Base-by-base conservation (phyloP, 2,329 filamentous ascomycete species). In the Claviceps quebecensis region DNA sequence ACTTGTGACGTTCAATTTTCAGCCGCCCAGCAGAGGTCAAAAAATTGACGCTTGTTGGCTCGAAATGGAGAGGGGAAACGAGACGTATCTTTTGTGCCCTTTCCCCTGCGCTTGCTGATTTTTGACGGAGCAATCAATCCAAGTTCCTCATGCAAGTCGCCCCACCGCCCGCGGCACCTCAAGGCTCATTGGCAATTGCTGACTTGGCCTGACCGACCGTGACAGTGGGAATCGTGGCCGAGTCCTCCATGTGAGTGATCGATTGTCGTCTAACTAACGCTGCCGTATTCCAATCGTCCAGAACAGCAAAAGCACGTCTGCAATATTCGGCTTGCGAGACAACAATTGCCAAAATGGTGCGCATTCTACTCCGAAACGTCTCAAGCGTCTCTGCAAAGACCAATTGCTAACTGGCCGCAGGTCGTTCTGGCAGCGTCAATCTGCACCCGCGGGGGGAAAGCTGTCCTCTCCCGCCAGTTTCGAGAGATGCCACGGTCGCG, bases 391-490 rank as follows among this genome's bases (percentile, higher is more conserved):
- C 40, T 44, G 2, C 23, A 22, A 26, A 23, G 26, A 38, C 19
- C 26, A 37, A 40, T 53, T 49, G 48, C 52, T 52, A 22, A 53
- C 17, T 17, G 14, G 14, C 56, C 53, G 56, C 60, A 96, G 93
- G 93, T 98, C 69, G 88, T 98, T 69, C 87, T 98, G 69, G 93
- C 91, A 70, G 93, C 93, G 64, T 97, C 93, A 64, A 96, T 98
- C 76, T 97, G 91, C 73, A 98, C 94, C 68, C 84, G 93, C 61
- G 93, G 93, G 68, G 93, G 93, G 68, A 98, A 98, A 77, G 87
- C 91, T 70, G 90, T 98, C 65, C 84, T 98, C 69, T 97, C 93
- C 58, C 85, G 94, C 64, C 89, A 96, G 72, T 98, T 98, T 71
- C 84, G 91, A 61, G 91, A 97, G 73, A 97, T 98, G 80, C 87